Conservation (phyloP, 768 basidiomycete genomes). For the Kwoniella sp. region DNA sequence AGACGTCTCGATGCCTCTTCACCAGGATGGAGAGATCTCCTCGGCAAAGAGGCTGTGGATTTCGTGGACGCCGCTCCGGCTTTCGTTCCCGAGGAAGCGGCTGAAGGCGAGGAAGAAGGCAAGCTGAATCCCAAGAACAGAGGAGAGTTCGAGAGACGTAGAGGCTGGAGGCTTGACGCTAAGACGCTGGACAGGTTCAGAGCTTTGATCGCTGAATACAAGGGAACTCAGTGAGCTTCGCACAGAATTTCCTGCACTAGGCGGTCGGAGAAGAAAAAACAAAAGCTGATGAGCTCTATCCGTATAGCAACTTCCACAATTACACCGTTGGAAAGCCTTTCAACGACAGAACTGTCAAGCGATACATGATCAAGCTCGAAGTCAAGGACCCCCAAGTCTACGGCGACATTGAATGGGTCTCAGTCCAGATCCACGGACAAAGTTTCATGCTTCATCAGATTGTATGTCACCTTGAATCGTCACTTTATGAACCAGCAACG, state of each 20-base stretch:
- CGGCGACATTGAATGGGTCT: conserved; percentile 92
- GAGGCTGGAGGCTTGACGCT: conserved; percentile 66
- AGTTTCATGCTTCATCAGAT: conserved; percentile 99
- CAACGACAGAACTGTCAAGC: conserved; percentile 74
- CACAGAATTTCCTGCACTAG: background rate
- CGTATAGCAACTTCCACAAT: conserved; percentile 81
- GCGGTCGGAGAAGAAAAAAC: background rate
- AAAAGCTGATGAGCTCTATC: background rate
- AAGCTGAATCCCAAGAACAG: conserved; percentile 31
- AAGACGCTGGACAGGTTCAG: conserved; percentile 66
- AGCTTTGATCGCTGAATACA: conserved; percentile 65
- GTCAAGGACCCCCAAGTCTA: conserved; percentile 86
- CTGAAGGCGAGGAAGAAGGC: conserved; percentile 18
- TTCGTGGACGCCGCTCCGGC: conserved; percentile 55
- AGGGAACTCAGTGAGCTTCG: conserved; percentile 71
- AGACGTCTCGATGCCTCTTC: conserved; percentile 57
- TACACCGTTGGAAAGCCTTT: conserved; percentile 89
- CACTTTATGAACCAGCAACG: background rate
- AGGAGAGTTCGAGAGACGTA: conserved; percentile 50
- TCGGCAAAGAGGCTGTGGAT: conserved; percentile 59
- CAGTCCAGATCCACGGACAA: conserved; percentile 90
- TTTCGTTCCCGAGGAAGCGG: conserved; percentile 48
- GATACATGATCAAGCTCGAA: conserved; percentile 86
- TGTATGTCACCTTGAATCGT: conserved; percentile 41
- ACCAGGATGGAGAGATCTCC: conserved; percentile 66